Conservation (phyloP, 352 stramenopile genomes). For the Pythium aristosporum region DNA sequence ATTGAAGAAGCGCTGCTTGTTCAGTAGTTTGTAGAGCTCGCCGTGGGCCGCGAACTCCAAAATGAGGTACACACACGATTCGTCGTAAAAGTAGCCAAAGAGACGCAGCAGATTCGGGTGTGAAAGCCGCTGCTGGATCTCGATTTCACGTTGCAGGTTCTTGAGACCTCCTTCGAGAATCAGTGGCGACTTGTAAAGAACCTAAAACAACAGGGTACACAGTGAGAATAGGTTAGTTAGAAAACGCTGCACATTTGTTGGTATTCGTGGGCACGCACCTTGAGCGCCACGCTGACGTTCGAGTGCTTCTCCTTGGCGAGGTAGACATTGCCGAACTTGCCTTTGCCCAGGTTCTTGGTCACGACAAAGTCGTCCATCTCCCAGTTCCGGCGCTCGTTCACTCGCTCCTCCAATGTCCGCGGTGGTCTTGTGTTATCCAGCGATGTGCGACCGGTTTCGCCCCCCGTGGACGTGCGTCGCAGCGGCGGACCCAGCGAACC, state of each 20-base stretch:
- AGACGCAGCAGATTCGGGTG: conserved; percentile 78
- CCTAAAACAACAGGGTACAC: conserved; percentile 25
- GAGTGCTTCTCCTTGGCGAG: conserved; percentile 69
- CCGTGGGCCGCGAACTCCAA: conserved; percentile 81
- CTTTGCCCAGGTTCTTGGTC: conserved; percentile 78
- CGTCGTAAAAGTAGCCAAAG: conserved; percentile 87
- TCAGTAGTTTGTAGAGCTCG: conserved; percentile 81
- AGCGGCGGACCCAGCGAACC: conserved; percentile 20
- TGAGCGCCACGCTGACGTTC: conserved; percentile 70
- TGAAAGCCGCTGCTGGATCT: conserved; percentile 77
- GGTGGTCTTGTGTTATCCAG: conserved; percentile 41
- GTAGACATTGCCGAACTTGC: conserved; percentile 88
- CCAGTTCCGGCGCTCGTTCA: conserved; percentile 60
- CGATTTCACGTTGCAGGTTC: conserved; percentile 81
- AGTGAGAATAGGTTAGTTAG: not conserved
- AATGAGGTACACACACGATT: conserved; percentile 78
- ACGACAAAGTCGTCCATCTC: conserved; percentile 77
- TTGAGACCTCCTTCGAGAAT: conserved; percentile 49
- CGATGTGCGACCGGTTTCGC: conserved; percentile 32
- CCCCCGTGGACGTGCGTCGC: conserved; percentile 26
- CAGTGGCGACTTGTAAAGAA: conserved; percentile 66
- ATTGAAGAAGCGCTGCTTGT: conserved; percentile 48
- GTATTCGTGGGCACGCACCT: conserved; percentile 39
- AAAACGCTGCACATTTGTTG: too few species aligned
- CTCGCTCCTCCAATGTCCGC: conserved; percentile 44